Conservation (phyloP, 306 rosid species). For the Vigna nakashimae region DNA sequence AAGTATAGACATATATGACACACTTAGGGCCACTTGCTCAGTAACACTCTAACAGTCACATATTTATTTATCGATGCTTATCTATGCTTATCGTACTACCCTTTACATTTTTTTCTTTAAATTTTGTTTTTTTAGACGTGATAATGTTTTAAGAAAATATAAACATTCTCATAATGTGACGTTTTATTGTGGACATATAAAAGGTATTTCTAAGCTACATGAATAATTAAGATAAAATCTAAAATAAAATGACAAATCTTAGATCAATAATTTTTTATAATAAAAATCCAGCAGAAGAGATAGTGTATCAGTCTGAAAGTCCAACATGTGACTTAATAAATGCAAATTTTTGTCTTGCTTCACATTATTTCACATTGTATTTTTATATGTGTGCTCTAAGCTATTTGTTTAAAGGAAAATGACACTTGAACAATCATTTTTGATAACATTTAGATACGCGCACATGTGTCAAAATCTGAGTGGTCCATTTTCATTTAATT, state of each 20-base stretch:
- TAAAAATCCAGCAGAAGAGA: not conserved
- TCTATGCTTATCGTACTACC: not conserved
- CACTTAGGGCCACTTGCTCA: not conserved
- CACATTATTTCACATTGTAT: not conserved
- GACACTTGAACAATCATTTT: no score
- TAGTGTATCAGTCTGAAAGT: not conserved
- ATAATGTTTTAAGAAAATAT: not conserved
- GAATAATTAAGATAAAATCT: not conserved
- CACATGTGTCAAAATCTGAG: no score
- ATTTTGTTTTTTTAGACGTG: not conserved
- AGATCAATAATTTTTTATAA: not conserved
- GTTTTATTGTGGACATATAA: not conserved
- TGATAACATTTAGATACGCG: no score
- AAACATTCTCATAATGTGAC: no score
- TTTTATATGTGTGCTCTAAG: not conserved
- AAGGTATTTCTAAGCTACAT: no score
- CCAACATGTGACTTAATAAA: not conserved
- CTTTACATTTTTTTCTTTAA: not conserved
- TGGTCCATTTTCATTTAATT: no score
- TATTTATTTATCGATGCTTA: not conserved
- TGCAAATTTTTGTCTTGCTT: not conserved
- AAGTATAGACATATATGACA: not conserved
- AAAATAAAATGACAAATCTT: not conserved
- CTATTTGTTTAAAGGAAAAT: not conserved
- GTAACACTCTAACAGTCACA: not conserved